phyloP scores from a whole-genome alignment of 2,329 filamentous ascomycete genomes.

The Geosmithia morbida region DNA sequence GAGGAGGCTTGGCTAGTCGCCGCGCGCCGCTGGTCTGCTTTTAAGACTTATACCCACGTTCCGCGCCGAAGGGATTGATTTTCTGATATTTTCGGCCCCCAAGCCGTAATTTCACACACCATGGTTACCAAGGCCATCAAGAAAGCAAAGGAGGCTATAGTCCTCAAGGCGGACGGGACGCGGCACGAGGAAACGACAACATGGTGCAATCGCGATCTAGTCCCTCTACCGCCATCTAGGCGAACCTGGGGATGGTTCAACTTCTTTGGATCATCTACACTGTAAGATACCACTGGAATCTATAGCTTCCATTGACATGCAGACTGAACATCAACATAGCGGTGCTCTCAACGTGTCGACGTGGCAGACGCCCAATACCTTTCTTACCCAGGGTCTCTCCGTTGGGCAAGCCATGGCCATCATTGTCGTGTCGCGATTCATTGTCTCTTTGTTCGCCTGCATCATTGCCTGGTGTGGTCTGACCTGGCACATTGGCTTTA shows the following conservation, averaged over 20 bases:
- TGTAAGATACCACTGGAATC: slow-evolving; percentile 10
- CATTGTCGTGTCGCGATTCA: slow-evolving; percentile 25
- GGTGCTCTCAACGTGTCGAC: slow-evolving; percentile 15
- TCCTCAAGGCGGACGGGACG: slow-evolving; percentile 21
- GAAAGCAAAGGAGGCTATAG: slow-evolving; percentile 14
- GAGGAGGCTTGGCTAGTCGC: too few species aligned
- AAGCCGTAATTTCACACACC: too few species aligned
- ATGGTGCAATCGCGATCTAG: slow-evolving; percentile 32
- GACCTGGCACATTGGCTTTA: slow-evolving; percentile 35
- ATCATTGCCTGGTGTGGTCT: slow-evolving; percentile 31
- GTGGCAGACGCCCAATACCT: slow-evolving; percentile 32
- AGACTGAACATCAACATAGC: not conserved
- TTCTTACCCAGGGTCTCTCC: slow-evolving; percentile 29
- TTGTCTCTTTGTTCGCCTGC: slow-evolving; percentile 25
- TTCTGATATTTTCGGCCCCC: too few species aligned
- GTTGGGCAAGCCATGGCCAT: slow-evolving; percentile 30
- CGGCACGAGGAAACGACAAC: slow-evolving; percentile 29
- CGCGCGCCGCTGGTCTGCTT: too few species aligned
- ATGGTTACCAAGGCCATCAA: slow-evolving; percentile 1
- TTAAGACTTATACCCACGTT: too few species aligned
- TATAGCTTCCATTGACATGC: not conserved
- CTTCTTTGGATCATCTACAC: slow-evolving; percentile 26
- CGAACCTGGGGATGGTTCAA: slow-evolving; percentile 32
- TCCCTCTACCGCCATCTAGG: slow-evolving; percentile 23
- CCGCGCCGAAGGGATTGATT: too few species aligned